Base-by-base conservation (phyloP, 1,284 basidiomycete genomes). In the Ganoderma meredithae region DNA sequence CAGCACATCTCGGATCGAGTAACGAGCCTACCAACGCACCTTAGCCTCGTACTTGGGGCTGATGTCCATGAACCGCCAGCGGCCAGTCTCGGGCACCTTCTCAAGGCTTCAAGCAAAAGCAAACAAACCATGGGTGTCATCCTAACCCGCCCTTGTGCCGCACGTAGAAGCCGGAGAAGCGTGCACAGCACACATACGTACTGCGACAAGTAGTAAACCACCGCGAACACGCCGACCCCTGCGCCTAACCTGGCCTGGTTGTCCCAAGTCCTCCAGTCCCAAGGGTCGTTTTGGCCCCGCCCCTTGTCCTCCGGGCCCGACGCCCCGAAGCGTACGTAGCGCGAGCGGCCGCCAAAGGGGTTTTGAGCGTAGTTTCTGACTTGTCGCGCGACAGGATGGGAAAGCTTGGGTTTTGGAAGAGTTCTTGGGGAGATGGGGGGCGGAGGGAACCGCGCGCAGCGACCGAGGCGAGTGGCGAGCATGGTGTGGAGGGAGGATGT, bases 41-140 rank as follows among this genome's bases (percentile, higher is more conserved):
- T 75, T 77, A 3, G 84, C 82, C 79, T 97, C 95, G 56, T 80
- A 80, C 64, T 83, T 81, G 0, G 85, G 85, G 47, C 85, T 86
- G 8, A 92, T 85, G 75, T 92, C 90, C 86, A 97, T 97, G 77
- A 96, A 96, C 25, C 95, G 81, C 85, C 90, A 90, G 66, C 95
- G 80, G 0, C 95, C 95, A 0, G 95, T 96, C 75, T 95, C 90
- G 5, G 92, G 90, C 0, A 94, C 92, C 74, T 87, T 84, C 76
- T 96, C 95, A 22, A 95, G 82, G 75, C 95, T 96, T 47, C 44
- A 36, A 27, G 19, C 12, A 59, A 27, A 41, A 60, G 36, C 31
- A 31, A 31, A 31, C 31, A 3, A 31, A 31, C 39, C n/a, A n/a
- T 41, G n/a, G 2, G 33, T 36, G 33, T 40, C n/a, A 59, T 10